A percentile compares a stretch with the other conserved stretches of the same genome.
Conservation (phyloP, 2,329 filamentous ascomycete genomes). For the Pezicula radicicola region DNA sequence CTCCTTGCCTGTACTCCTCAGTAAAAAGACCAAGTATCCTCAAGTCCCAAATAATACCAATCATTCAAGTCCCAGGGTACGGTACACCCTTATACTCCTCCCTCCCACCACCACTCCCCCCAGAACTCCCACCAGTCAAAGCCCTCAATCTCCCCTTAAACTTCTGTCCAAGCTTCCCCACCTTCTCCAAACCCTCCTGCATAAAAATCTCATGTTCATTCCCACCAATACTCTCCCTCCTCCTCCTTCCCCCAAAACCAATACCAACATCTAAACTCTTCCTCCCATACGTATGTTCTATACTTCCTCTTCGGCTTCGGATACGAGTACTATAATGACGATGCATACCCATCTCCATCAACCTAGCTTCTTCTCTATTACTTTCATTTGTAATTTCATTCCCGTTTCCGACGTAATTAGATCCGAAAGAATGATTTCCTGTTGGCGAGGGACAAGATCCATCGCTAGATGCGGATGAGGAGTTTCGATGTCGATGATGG, state of each 20-base stretch:
- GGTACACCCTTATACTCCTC: not conserved
- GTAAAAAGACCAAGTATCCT: not conserved
- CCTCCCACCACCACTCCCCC: slow-evolving; percentile 1
- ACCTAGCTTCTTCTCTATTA: too few species aligned
- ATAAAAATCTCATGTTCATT: not conserved
- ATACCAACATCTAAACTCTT: too few species aligned
- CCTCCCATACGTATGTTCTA: too few species aligned
- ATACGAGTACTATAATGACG: too few species aligned
- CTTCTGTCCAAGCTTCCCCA: slow-evolving; percentile 11
- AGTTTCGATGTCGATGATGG: not conserved
- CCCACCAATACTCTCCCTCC: not conserved
- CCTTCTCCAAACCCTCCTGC: not conserved
- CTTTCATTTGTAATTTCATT: too few species aligned
- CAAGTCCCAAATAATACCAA: too few species aligned
- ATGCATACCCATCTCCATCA: too few species aligned
- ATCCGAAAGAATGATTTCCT: too few species aligned
- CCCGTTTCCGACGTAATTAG: too few species aligned
- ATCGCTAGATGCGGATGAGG: not conserved
- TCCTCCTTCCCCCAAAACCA: not conserved
- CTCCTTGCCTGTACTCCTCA: not conserved
- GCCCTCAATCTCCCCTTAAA: slow-evolving; percentile 19
- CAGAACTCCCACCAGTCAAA: slow-evolving; percentile 13
- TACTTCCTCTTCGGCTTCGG: too few species aligned
- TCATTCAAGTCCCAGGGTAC: not conserved
- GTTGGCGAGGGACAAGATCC: too few species aligned